Conservation (phyloP, 176 grass and related monocot genomes). For the Pharus latifolius region DNA sequence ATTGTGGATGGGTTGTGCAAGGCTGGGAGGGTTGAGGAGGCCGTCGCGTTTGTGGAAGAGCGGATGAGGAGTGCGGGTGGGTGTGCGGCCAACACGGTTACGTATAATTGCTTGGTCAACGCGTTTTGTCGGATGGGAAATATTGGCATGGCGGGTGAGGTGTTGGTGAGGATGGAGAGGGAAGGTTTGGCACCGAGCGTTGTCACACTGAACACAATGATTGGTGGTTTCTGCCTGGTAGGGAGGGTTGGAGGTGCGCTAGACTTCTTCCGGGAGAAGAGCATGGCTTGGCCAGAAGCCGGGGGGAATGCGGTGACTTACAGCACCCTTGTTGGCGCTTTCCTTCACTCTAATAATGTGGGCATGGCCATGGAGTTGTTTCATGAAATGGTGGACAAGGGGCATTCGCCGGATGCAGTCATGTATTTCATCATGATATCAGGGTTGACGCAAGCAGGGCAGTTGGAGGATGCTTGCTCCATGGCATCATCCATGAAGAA, state of each 20-base stretch:
- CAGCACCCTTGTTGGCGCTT: constrained; percentile 50
- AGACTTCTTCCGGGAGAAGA: constrained; percentile 65
- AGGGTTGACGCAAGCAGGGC: constrained; percentile 51
- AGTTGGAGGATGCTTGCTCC: constrained; percentile 47
- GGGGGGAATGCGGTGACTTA: constrained; percentile 47
- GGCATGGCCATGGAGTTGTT: constrained; percentile 53
- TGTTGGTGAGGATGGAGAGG: constrained; percentile 45
- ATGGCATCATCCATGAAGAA: constrained; percentile 38
- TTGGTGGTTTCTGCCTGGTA: constrained; percentile 44
- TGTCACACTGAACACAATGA: constrained; percentile 44
- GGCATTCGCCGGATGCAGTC: constrained; percentile 41
- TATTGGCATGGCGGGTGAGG: constrained; percentile 23
- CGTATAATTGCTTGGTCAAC: constrained; percentile 57
- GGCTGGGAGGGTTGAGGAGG: constrained; percentile 31
- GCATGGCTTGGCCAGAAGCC: constrained; percentile 23
- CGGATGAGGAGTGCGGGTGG: constrained; percentile 21
- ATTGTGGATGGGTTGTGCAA: constrained; percentile 56
- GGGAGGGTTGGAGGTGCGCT: constrained; percentile 38
- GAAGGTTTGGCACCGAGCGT: constrained; percentile 21
- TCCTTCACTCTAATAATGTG: constrained; percentile 67
- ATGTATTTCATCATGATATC: constrained; percentile 73
- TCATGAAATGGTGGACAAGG: constrained; percentile 43
- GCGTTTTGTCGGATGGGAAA: constrained; percentile 39
- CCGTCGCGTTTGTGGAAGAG: constrained; percentile 28
- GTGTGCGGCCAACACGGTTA: constrained; percentile 22